These are phyloP conservation scores for Artemisia argyi DNA, from an alignment of 129 eudicot genomes.

Conservation along the genomic window DNA sequence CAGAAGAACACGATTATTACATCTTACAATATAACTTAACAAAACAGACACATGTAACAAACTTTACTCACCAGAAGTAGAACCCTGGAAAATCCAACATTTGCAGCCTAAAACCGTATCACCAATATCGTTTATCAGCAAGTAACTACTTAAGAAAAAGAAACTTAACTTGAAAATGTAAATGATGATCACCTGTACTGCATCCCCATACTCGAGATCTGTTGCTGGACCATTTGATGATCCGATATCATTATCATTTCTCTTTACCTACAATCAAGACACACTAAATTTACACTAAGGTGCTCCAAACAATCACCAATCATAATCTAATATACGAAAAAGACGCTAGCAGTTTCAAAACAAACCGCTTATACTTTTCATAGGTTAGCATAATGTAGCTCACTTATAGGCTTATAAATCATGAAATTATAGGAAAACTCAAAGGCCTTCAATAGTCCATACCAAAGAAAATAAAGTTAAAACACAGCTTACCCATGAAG, in stretches of 20 bases:
- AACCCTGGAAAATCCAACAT: conserved; percentile 49
- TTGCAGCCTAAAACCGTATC: conserved; percentile 38
- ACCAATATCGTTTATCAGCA: conserved; percentile 4
- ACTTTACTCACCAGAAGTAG: conserved; percentile 42
- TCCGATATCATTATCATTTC: conserved; percentile 30
- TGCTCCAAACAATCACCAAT: background rate
- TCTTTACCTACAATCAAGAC: conserved; percentile 29
- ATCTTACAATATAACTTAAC: background rate
- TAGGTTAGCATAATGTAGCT: background rate
- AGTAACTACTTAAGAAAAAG: background rate
- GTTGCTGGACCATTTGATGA: conserved; percentile 31
- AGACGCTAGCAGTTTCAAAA: background rate
- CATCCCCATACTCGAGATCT: conserved; percentile 49
- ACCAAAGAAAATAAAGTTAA: background rate
- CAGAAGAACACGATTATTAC: conserved; percentile 7
- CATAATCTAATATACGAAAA: background rate
- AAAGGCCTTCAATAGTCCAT: too few relatives aligned
- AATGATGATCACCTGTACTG: conserved; percentile 37
- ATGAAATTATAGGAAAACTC: background rate
- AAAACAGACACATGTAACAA: background rate
- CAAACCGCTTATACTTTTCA: background rate
- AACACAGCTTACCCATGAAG: background rate
- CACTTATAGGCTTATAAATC: background rate
- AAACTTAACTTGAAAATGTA: background rate
- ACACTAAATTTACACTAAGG: conserved; percentile 1